Evolutionary conservation across 495 filamentous ascomycete genomes (phyloP).

Genomic region (Apodospora peruviana): DNA sequence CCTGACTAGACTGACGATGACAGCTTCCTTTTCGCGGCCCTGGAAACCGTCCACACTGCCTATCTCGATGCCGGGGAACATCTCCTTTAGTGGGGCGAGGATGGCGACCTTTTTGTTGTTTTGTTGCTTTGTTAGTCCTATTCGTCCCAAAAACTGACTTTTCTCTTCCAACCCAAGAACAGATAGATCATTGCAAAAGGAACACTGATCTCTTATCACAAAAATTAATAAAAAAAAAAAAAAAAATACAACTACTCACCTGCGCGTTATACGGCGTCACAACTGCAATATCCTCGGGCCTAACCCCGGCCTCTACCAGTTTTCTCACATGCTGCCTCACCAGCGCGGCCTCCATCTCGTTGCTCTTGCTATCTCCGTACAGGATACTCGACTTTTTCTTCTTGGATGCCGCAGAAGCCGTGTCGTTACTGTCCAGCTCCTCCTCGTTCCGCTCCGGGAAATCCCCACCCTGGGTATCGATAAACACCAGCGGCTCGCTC

Average conservation of each 20-base stretch:
- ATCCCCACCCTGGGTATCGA: slow-evolving; percentile 92
- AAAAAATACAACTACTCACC: slow-evolving; percentile 31
- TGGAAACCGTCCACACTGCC: slow-evolving; percentile 97
- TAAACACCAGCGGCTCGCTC: slow-evolving; percentile 80
- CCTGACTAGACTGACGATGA: slow-evolving; percentile 84
- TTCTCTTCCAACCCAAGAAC: too few relatives aligned
- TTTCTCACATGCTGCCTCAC: slow-evolving; percentile 68
- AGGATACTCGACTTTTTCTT: slow-evolving; percentile 17
- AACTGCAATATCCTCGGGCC: slow-evolving; percentile 78
- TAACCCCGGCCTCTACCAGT: slow-evolving; percentile 73
- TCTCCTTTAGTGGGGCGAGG: slow-evolving; percentile 70
- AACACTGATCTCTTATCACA: too few relatives aligned
- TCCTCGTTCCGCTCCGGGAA: slow-evolving; percentile 52
- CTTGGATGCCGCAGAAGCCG: slow-evolving; percentile 1
- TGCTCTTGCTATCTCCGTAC: slow-evolving; percentile 51
- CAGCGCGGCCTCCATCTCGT: slow-evolving; percentile 82
- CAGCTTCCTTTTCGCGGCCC: slow-evolving; percentile 92
- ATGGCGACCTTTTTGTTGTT: slow-evolving; percentile 57
- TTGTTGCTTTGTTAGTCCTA: too few relatives aligned
- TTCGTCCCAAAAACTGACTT: too few relatives aligned
- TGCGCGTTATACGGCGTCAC: slow-evolving; percentile 97
- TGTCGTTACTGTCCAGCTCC: slow-evolving; percentile 10
- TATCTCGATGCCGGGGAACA: slow-evolving; percentile 78
- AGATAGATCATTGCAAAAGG: too few relatives aligned
- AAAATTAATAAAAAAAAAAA: neutral